Percentiles rank a stretch among this genome's conserved stretches.
phyloP scores from a whole-genome alignment of 2,329 filamentous ascomycete genomes.

The Talaromyces sp. region DNA sequence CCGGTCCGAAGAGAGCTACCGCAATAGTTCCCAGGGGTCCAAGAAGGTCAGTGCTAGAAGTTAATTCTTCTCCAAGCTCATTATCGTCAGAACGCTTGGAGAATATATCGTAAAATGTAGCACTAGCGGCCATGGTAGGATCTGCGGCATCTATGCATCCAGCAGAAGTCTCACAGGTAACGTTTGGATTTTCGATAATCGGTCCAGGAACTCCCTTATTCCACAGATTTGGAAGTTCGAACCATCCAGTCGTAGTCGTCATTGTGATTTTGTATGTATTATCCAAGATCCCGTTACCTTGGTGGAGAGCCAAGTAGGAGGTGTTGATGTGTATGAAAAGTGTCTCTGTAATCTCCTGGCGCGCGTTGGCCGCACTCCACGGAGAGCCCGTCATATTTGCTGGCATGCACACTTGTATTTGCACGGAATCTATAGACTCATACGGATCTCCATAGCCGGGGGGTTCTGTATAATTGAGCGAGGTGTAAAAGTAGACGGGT shows the following conservation, averaged over 20 bases:
- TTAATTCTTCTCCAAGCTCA: background rate
- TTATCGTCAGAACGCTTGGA: background rate
- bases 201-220: background rate
- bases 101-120: background rate
- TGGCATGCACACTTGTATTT: background rate
- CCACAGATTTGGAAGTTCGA: background rate
- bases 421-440: background rate
- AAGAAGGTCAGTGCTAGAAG: background rate
- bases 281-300: background rate
- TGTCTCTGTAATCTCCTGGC: background rate
- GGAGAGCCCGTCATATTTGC: background rate
- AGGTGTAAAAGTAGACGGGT: background rate
- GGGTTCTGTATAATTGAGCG: background rate
- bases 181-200: background rate
- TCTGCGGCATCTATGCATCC: background rate
- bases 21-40: background rate
- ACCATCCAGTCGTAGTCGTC: background rate
- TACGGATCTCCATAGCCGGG: no score
- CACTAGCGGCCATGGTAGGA: background rate
- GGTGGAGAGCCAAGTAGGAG: background rate
- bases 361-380: background rate
- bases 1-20: background rate
- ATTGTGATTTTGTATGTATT: background rate
- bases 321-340: background rate
- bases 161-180: background rate